Evolutionary conservation across 1,139 yeast species (phyloP).

Genomic region (Scheffersomyces insectosa): DNA sequence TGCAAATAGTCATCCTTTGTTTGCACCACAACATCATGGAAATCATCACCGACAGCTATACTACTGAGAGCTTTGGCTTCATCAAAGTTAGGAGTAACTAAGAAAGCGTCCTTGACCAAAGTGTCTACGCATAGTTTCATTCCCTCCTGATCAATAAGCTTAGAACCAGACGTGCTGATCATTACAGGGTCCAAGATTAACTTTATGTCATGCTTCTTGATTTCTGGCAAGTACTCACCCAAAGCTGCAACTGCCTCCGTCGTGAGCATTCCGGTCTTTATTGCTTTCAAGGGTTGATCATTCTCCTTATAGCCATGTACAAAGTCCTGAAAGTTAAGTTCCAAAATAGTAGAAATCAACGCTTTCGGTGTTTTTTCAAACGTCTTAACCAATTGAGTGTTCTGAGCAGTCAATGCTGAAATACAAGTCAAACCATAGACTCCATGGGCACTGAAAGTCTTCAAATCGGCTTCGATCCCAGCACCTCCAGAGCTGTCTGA

Average conservation of each 20-base stretch:
- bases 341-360: conserved; percentile 47
- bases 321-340: conserved; percentile 63
- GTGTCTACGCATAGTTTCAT: conserved; percentile 43
- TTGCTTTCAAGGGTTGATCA: conserved; percentile 49
- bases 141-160: conserved; percentile 51
- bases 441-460: conserved; percentile 75
- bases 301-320: conserved; percentile 30
- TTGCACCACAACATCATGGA: conserved; percentile 8
- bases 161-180: conserved; percentile 75
- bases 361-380: conserved; percentile 49
- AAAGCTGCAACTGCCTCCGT: conserved; percentile 55
- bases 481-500: conserved; percentile 95
- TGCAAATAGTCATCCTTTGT: conserved; percentile 35
- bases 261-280: conserved; percentile 84
- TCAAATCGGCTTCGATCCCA: conserved; percentile 90
- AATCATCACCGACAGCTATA: conserved; percentile 15
- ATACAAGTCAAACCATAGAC: conserved; percentile 83
- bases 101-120: conserved; percentile 56
- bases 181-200: conserved; percentile 81
- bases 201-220: conserved; percentile 30
- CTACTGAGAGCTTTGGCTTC: conserved; percentile 56
- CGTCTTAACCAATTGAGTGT: conserved; percentile 59
- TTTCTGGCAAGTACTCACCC: conserved; percentile 28
- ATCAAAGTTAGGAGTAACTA: conserved; percentile 74
- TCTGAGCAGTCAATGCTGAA: conserved; percentile 83